phyloP scores from a whole-genome alignment of 768 basidiomycete species.

The Strobilomyces echinocephalus region DNA sequence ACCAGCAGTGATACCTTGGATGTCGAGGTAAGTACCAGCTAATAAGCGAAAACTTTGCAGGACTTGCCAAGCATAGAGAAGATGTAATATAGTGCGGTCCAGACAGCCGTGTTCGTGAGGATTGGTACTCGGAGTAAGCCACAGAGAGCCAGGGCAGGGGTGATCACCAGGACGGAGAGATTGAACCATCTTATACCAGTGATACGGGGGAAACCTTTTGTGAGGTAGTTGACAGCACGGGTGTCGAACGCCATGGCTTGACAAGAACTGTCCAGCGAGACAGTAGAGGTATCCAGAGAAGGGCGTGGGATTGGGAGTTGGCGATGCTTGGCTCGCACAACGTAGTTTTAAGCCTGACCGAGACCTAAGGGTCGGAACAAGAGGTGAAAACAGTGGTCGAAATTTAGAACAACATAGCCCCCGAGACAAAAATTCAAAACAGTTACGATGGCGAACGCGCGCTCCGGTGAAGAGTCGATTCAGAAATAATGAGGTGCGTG shows the following conservation, averaged over 20 bases:
- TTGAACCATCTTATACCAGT: conserved; percentile 74
- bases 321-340: too few species aligned
- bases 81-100: conserved; percentile 67
- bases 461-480: too few species aligned
- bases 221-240: conserved; percentile 12
- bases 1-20: conserved; percentile 51
- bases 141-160: conserved; percentile 67
- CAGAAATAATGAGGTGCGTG: too few species aligned
- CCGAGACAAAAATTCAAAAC: too few species aligned
- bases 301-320: conserved; percentile 6
- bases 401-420: too few species aligned
- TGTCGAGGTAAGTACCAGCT: conserved; percentile 10
- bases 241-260: conserved; percentile 10
- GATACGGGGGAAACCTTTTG: conserved; percentile 41
- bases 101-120: conserved; percentile 51
- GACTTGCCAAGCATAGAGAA: conserved; percentile 78
- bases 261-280: conserved; percentile 1
- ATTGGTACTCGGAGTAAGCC: conserved; percentile 51
- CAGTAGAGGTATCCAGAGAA: not conserved
- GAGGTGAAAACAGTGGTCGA: too few species aligned
- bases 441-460: too few species aligned
- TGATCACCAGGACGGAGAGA: conserved; percentile 59
- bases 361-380: too few species aligned
- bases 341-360: too few species aligned
- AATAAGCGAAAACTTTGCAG: conserved; percentile 5